Evolutionary conservation across 345 rosid species (phyloP), one percentile per base, ranked within the genome.

Genomic region (Rhodamnia argentea): DNA sequence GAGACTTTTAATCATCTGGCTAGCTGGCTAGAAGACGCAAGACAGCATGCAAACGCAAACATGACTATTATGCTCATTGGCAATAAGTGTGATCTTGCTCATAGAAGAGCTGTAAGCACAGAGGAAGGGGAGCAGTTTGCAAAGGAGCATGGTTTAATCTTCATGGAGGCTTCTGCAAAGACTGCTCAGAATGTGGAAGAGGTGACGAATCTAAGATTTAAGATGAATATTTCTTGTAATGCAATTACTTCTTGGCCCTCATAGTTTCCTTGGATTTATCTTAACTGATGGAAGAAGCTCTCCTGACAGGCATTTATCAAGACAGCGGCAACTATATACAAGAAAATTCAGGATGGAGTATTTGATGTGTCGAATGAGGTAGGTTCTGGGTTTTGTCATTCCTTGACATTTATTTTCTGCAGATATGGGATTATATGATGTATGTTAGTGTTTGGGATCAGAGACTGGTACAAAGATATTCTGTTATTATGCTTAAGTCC

Each of bases 151-250:
- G 99, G 99, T 24, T 92, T 97, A 90, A 95, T 97, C 82, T 97
- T 97, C 90, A 97, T 96, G 99, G 99, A 97, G 87, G 99, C 99
- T 86, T 97, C 99, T 59, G 99, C 99, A 64, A 97, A 96, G 89
- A 96, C 99, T 88, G 97, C 99, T 87, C 98, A 93, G 90, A 97
- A 97, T 88, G 99, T 97, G 11, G 99, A 97, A 86, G 99, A 97
- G 97, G 99, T 95, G 84, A 75, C 40, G 26, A 70, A 70, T 70
- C 81, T 18, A 70, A 8, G 16, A 37, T 37, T 70, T 9, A 70
- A 37, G 6, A 70, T 18, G 3, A 70, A 85, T 70, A 55, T 84
- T 55, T 51, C 83, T 26, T 62, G 26, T 85, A 47, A 22, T 55
- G 50, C 47, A 82, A 44, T 84, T 81, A 70, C 32, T 44, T 82